Evolutionary conservation across 1,284 basidiomycete species (phyloP).

Genomic region (Spongispora temasekensis): DNA sequence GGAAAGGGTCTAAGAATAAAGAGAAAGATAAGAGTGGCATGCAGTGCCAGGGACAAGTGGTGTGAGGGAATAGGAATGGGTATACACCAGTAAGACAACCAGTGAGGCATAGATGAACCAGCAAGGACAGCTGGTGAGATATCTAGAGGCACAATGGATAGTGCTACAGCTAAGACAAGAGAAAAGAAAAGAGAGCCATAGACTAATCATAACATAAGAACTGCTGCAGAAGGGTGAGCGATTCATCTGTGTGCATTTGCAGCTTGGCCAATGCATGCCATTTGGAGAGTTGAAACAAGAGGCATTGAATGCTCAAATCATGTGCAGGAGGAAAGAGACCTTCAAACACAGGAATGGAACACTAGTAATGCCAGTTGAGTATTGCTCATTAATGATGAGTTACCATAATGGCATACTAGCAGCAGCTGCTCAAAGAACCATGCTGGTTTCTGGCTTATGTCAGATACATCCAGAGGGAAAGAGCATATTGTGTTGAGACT

Average conservation of each 20-base stretch:
- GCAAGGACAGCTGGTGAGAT: too few species aligned
- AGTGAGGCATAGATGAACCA: too few species aligned
- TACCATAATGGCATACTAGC: background rate
- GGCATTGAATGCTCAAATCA: background rate
- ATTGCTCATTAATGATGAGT: background rate
- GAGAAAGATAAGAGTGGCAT: too few species aligned
- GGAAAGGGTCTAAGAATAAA: too few species aligned
- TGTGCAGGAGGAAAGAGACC: slow-evolving; percentile 3
- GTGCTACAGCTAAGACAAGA: too few species aligned
- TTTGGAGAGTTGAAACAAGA: slow-evolving; percentile 4
- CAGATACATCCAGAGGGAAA: background rate
- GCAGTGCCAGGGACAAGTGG: too few species aligned
- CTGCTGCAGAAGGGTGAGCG: slow-evolving; percentile 1
- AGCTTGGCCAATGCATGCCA: slow-evolving; percentile 4
- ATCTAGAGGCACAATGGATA: too few species aligned
- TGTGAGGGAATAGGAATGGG: too few species aligned
- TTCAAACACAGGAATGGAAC: slow-evolving; percentile 3
- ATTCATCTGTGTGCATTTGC: background rate
- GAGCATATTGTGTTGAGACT: slow-evolving; percentile 1
- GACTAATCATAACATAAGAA: too few species aligned
- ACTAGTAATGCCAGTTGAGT: background rate
- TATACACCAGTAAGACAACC: too few species aligned
- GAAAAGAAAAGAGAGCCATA: too few species aligned
- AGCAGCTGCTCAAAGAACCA: background rate
- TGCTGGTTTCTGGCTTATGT: background rate